phyloP scores from a whole-genome alignment of 2,329 filamentous ascomycete genomes.

The Chlorencoelia australis region DNA sequence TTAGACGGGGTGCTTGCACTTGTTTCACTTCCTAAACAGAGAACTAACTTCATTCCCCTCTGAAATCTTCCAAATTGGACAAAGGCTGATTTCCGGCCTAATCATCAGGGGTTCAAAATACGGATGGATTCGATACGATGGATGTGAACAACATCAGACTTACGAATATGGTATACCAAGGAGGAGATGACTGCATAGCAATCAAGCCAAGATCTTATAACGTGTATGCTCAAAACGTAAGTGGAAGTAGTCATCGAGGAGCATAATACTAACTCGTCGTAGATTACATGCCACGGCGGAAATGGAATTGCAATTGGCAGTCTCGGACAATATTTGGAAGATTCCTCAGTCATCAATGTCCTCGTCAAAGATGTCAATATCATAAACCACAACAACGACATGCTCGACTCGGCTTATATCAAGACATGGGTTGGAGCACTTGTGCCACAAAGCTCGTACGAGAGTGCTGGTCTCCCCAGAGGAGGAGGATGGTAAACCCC shows the following conservation, averaged over 20 bases:
- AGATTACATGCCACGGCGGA: conserved; percentile 38
- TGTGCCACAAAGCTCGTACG: conserved; percentile 37
- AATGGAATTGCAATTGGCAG: conserved; percentile 47
- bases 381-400: conserved; percentile 35
- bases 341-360: conserved; percentile 40
- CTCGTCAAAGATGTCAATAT: conserved; percentile 37
- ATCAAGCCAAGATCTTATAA: conserved; percentile 47
- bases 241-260: background rate
- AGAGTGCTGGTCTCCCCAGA: conserved; percentile 37
- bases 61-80: no score
- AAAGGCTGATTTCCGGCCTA: background rate
- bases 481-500: conserved; percentile 37
- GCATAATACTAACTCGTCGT: background rate
- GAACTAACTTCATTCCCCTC: no score
- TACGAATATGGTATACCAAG: conserved; percentile 42
- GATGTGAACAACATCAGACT: conserved; percentile 39
- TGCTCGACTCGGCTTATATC: conserved; percentile 41
- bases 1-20: no score
- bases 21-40: no score
- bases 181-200: conserved; percentile 47
- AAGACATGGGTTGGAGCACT: conserved; percentile 45
- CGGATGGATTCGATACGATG: conserved; percentile 48
- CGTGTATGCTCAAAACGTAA: conserved; percentile 36
- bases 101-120: conserved; percentile 50
- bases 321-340: conserved; percentile 45